Evolutionary conservation across 495 filamentous ascomycete species (phyloP), one percentile per base, ranked within the genome.

Genomic region (Cudoniella acicularis): DNA sequence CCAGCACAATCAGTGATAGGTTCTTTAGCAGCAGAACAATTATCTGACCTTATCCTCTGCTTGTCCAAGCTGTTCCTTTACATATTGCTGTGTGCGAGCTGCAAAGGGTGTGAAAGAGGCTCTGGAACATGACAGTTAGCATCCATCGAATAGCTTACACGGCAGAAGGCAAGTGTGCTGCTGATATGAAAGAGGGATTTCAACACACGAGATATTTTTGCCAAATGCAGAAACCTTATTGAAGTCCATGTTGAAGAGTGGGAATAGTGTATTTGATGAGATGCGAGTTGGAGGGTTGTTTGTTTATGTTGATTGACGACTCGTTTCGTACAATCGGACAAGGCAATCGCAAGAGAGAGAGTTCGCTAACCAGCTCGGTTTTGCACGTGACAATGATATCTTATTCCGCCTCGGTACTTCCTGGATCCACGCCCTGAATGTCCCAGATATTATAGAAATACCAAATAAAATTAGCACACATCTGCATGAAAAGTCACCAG

Each of bases 51-150:
- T 95, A 71, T 98, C 94, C 61, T 96, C 94, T 54, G 86, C 91
- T 69, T 96, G 92, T 54, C 94, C 94, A 49, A 97, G 80, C 74
- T 96, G 92, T 76, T 98, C 94, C 76, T 93, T 95, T 71, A 96
- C 88, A 78, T 90, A 92, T 77, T 98, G 94, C 73, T 96, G 91
- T 41, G 91, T 96, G 59, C 94, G 89, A 62, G 89, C 87, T 63
- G 92, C 90, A 67, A 96, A 96, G 23, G 94, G 94, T 62, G 90
- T 89, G 76, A 98, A 86, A 63, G 77, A 82, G 59, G 83, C 78
- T 66, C 84, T 87, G 50, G 50, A 61, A 21, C 18, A 56, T 22
- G 21, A 49, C 54, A 47, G 50, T 64, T 43, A 56, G 62, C 52
- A 60, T 58, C n/a, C 25, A 21, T 20, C 27, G 30, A 22, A 63